Conservation (phyloP, 305 asterid species). For the Fraxinus sp. region DNA sequence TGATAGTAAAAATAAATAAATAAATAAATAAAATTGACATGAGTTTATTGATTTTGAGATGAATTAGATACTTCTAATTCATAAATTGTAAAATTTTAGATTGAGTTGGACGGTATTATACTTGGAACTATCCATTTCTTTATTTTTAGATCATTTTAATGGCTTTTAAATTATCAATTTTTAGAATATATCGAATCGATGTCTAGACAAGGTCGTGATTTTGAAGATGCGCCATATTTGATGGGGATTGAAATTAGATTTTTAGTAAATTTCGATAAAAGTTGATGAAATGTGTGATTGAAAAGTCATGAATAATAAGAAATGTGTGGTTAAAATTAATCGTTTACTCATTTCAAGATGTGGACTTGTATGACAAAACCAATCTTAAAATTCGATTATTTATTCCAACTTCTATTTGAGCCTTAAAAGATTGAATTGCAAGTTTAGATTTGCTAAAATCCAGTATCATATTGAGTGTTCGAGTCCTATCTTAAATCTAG, state of each 20-base stretch:
- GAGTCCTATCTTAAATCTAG: not conserved
- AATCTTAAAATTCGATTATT: not conserved
- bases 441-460: not conserved
- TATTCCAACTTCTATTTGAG: not conserved
- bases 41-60: not conserved
- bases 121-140: not conserved
- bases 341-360: not conserved
- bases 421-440: not conserved
- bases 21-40: too few species aligned
- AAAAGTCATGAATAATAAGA: too few species aligned
- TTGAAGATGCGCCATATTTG: not conserved
- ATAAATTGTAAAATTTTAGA: not conserved
- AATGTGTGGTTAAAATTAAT: too few species aligned
- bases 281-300: too few species aligned
- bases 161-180: not conserved
- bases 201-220: not conserved
- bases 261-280: too few species aligned
- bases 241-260: too few species aligned
- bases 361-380: not conserved
- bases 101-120: not conserved
- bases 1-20: not conserved
- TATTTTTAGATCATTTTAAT: not conserved
- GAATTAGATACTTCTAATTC: not conserved
- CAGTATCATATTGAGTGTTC: not conserved
- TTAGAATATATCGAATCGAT: not conserved